Conservation (phyloP, 2,329 filamentous ascomycete genomes). For the Alternaria sp. region DNA sequence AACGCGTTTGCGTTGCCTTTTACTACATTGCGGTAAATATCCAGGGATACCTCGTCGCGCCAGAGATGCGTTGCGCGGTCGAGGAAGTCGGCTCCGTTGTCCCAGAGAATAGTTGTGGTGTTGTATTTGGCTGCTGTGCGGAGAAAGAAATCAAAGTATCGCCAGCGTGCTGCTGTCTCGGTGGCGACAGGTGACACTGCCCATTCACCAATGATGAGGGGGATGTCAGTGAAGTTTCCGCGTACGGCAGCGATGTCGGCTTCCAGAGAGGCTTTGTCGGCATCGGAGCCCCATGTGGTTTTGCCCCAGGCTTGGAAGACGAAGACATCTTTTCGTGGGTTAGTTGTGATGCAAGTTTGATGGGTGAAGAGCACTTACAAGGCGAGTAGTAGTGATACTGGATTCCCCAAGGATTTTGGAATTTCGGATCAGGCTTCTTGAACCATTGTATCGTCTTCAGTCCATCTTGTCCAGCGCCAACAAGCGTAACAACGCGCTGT, state of each 20-base stretch:
- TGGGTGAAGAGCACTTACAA: conserved; percentile 51
- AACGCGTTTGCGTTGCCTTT: conserved; percentile 60
- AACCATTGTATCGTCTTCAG: conserved; percentile 65
- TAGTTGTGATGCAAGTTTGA: background rate
- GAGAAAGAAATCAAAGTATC: conserved; percentile 65
- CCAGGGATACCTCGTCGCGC: conserved; percentile 60
- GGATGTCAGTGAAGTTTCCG: conserved; percentile 64
- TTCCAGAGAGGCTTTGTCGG: conserved; percentile 61
- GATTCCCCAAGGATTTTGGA: conserved; percentile 66
- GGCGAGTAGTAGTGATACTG: conserved; percentile 70
- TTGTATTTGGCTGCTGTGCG: conserved; percentile 60
- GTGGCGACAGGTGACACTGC: conserved; percentile 60
- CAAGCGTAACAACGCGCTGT: conserved; percentile 64
- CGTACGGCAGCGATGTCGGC: conserved; percentile 62
- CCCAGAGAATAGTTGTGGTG: conserved; percentile 65
- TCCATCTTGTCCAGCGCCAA: conserved; percentile 61
- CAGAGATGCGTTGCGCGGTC: conserved; percentile 60
- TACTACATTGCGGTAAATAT: conserved; percentile 59
- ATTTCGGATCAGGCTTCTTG: conserved; percentile 55
- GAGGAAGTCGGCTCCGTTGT: conserved; percentile 66
- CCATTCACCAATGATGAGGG: conserved; percentile 67
- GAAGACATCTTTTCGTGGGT: conserved; percentile 40
- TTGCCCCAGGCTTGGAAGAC: conserved; percentile 63
- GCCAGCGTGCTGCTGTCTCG: conserved; percentile 66
- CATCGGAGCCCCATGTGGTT: conserved; percentile 66